These are phyloP conservation scores for Pugionium cornutum DNA, from an alignment of 345 rosid species.

Conservation along the genomic window DNA sequence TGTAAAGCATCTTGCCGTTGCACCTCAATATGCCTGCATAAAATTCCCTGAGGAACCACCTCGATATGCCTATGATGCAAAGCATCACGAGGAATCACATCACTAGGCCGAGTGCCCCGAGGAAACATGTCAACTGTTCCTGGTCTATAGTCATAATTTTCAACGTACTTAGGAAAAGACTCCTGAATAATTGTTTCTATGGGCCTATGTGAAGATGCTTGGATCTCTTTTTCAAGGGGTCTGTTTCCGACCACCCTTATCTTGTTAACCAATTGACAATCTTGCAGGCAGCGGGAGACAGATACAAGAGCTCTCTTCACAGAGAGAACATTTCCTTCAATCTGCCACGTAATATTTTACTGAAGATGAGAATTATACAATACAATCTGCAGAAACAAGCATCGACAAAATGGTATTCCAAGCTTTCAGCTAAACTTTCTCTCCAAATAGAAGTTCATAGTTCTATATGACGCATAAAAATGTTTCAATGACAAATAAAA, in stretches of 20 bases:
- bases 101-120: conserved; percentile 24
- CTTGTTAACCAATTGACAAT: conserved; percentile 46
- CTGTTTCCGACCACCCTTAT: conserved; percentile 46
- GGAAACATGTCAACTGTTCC: conserved; percentile 21
- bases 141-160: conserved; percentile 34
- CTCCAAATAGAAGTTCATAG: neutral
- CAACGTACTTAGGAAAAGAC: conserved; percentile 41
- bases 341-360: conserved; percentile 48
- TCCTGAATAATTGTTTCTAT: conserved; percentile 41
- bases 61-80: conserved; percentile 39
- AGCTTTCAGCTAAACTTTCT: conserved; percentile 10
- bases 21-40: conserved; percentile 37
- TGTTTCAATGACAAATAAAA: neutral
- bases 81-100: conserved; percentile 34
- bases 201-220: conserved; percentile 38
- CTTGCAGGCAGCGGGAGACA: conserved; percentile 79
- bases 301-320: conserved; percentile 75
- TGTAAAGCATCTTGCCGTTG: conserved; percentile 31
- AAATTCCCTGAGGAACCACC: conserved; percentile 16
- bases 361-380: conserved; percentile 12
- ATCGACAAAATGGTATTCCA: conserved; percentile 10
- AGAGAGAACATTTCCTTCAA: conserved; percentile 70
- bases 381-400: conserved; percentile 4
- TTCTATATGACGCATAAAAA: conserved; percentile 1
- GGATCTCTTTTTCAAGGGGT: conserved; percentile 28